Conservation (phyloP, 495 filamentous ascomycete genomes). For the Patellaria atrata region DNA sequence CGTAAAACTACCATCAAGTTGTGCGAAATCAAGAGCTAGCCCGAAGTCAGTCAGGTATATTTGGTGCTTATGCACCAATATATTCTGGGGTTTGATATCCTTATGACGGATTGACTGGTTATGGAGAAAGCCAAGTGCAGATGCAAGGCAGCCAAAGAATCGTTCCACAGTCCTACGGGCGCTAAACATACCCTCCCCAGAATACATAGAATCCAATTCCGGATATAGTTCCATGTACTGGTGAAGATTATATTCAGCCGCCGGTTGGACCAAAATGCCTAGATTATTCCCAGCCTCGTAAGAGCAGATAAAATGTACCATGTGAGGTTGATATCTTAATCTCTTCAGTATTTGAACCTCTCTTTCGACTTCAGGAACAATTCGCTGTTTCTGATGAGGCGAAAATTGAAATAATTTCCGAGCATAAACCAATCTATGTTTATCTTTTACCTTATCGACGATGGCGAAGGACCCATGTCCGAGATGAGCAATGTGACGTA, state of each 20-base stretch:
- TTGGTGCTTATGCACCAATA: conserved; percentile 2
- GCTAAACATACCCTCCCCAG: too few species aligned
- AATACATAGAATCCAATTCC: too few species aligned
- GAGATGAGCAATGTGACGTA: neutral
- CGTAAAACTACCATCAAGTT: neutral
- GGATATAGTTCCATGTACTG: conserved; percentile 1
- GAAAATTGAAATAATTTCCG: neutral
- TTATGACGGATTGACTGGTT: conserved; percentile 5
- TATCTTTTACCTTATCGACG: neutral
- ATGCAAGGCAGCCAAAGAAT: conserved; percentile 6
- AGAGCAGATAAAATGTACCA: neutral
- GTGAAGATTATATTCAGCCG: neutral
- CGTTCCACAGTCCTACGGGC: too few species aligned
- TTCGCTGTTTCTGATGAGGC: neutral
- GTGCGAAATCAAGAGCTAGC: conserved; percentile 5
- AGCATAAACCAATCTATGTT: neutral
- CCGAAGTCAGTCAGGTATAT: conserved; percentile 8
- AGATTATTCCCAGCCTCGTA: neutral
- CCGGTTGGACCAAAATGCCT: neutral
- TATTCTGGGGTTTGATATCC: conserved; percentile 10
- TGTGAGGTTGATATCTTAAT: neutral
- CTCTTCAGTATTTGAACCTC: neutral
- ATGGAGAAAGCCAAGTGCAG: conserved; percentile 2
- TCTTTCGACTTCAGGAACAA: neutral
- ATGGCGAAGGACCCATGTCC: neutral